Evolutionary conservation across 768 basidiomycete genomes (phyloP).

Genomic region (Amanita jacksonii): DNA sequence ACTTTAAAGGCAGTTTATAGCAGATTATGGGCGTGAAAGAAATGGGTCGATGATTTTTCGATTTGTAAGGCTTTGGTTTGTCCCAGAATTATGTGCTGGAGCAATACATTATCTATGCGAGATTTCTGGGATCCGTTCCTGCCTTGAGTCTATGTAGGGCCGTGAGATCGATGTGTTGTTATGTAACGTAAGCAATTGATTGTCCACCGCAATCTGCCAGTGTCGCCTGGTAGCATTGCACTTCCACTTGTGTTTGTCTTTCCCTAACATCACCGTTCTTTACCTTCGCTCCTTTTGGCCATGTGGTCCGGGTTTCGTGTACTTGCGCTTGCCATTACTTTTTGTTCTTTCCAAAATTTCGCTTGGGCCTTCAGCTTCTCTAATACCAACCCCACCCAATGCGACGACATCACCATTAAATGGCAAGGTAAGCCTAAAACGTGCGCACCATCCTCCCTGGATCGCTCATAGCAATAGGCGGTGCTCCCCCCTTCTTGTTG

Average conservation of each 20-base stretch:
- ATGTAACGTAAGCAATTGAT: too few relatives aligned
- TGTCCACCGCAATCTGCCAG: too few relatives aligned
- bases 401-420: slow-evolving; percentile 48
- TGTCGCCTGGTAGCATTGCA: too few relatives aligned
- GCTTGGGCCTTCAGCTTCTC: slow-evolving; percentile 38
- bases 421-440: slow-evolving; percentile 45
- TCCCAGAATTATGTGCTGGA: not conserved
- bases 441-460: not conserved
- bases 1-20: slow-evolving; percentile 1
- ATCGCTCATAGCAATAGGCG: slow-evolving; percentile 33
- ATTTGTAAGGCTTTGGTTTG: not conserved
- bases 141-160: too few relatives aligned
- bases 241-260: too few relatives aligned
- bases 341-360: slow-evolving; percentile 14
- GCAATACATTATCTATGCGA: too few relatives aligned
- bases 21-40: not conserved
- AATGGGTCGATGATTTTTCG: not conserved
- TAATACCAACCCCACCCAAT: slow-evolving; percentile 38
- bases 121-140: too few relatives aligned
- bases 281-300: not conserved
- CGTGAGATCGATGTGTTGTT: too few relatives aligned
- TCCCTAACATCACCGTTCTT: too few relatives aligned
- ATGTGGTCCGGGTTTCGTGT: too few relatives aligned
- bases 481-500: slow-evolving; percentile 43
- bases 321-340: slow-evolving; percentile 8